Evolutionary conservation across 495 filamentous ascomycete genomes (phyloP).

Genomic region (Penicillium antarcticum): DNA sequence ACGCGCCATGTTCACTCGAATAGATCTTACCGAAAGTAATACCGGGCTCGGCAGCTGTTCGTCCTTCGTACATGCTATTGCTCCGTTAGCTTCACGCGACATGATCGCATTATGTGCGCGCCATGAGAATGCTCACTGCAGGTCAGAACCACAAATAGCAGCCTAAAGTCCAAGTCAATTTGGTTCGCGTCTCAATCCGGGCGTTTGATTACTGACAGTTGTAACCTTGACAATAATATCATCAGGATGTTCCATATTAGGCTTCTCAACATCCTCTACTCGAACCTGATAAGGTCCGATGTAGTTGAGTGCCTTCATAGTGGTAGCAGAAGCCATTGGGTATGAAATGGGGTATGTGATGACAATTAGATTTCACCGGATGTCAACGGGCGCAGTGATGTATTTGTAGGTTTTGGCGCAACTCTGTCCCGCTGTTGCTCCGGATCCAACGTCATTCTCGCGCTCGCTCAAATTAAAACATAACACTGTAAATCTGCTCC

Average conservation of each 20-base stretch:
- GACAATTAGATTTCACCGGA: neutral
- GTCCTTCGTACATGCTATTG: slow-evolving; percentile 50
- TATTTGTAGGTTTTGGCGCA: neutral
- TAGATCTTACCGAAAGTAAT: slow-evolving; percentile 45
- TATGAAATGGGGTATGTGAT: neutral
- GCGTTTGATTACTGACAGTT: slow-evolving; percentile 33
- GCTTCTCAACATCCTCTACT: slow-evolving; percentile 46
- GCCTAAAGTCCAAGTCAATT: slow-evolving; percentile 15
- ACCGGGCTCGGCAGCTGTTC: slow-evolving; percentile 49
- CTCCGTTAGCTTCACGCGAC: slow-evolving; percentile 7
- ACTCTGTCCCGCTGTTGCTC: neutral
- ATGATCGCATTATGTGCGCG: too few species aligned
- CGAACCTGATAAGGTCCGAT: slow-evolving; percentile 49
- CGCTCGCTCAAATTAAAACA: neutral
- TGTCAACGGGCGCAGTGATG: neutral
- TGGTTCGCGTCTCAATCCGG: neutral
- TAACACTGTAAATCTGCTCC: neutral
- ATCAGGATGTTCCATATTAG: slow-evolving; percentile 51
- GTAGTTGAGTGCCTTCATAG: slow-evolving; percentile 57
- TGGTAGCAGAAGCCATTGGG: slow-evolving; percentile 18
- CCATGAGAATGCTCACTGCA: slow-evolving; percentile 25
- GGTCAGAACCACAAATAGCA: slow-evolving; percentile 52
- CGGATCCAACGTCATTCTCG: neutral
- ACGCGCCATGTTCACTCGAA: neutral
- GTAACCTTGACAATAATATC: slow-evolving; percentile 56